phyloP scores from a whole-genome alignment of 306 rosid species.

The Vachellia collinsii region DNA sequence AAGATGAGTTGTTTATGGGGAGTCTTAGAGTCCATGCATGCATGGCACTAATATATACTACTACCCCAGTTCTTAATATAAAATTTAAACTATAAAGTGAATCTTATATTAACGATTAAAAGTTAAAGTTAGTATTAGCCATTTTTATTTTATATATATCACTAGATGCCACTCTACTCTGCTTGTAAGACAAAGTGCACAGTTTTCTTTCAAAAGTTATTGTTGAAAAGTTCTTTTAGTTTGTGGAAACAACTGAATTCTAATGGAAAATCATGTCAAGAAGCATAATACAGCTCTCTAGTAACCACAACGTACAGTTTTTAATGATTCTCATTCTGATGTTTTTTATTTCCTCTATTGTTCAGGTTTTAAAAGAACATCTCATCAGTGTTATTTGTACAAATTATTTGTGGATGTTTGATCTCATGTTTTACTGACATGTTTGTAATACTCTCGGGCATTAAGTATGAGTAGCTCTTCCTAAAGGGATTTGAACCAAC shows the following conservation, averaged over 20 bases:
- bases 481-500: too few relatives aligned
- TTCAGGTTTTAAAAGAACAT: background rate
- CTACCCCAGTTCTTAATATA: too few relatives aligned
- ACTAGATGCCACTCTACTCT: background rate
- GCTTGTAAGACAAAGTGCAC: background rate
- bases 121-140: background rate
- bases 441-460: too few relatives aligned
- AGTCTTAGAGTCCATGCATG: conserved; percentile 15
- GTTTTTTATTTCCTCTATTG: background rate
- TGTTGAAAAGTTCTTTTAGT: background rate
- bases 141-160: background rate
- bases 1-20: conserved; percentile 39
- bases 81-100: too few relatives aligned
- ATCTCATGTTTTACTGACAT: background rate
- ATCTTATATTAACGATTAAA: too few relatives aligned
- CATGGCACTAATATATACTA: conserved; percentile 27
- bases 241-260: background rate
- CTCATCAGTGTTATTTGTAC: background rate
- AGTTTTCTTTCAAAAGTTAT: background rate
- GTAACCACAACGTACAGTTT: background rate
- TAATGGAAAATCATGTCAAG: background rate
- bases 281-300: background rate
- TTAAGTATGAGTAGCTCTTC: too few relatives aligned
- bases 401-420: background rate
- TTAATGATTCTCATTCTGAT: background rate